phyloP scores from a whole-genome alignment of 2,329 filamentous ascomycete genomes.

The Fusarium stilboides region DNA sequence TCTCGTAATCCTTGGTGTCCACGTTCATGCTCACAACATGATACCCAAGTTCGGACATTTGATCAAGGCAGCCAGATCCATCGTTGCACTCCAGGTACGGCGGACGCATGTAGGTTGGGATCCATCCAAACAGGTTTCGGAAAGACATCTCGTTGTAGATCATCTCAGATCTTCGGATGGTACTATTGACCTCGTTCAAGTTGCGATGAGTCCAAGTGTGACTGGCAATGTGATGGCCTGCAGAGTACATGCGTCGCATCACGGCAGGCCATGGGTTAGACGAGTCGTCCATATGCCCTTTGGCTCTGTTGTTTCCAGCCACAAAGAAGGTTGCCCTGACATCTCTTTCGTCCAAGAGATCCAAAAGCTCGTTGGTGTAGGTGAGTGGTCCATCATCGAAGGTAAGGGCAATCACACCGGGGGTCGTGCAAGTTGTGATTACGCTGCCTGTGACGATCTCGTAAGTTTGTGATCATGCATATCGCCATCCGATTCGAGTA shows the following conservation, averaged over 20 bases:
- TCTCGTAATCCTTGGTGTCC: constrained; percentile 74
- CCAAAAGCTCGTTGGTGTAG: constrained; percentile 61
- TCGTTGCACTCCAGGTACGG: constrained; percentile 62
- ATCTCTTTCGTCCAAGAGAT: constrained; percentile 52
- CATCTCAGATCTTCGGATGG: constrained; percentile 58
- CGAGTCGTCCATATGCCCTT: constrained; percentile 59
- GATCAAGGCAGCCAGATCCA: constrained; percentile 57
- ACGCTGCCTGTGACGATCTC: constrained; percentile 46
- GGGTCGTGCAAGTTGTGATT: constrained; percentile 56
- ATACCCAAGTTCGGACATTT: constrained; percentile 63
- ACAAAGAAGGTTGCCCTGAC: constrained; percentile 61
- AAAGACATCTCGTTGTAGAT: constrained; percentile 63
- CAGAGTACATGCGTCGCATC: constrained; percentile 58
- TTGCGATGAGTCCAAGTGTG: constrained; percentile 65
- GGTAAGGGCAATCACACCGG: constrained; percentile 60
- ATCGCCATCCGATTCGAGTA: constrained; percentile 8
- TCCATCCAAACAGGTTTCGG: constrained; percentile 58
- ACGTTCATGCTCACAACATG: constrained; percentile 71
- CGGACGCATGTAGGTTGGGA: constrained; percentile 62
- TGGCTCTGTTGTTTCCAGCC: constrained; percentile 59
- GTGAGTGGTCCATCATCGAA: constrained; percentile 64
- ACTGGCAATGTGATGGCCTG: constrained; percentile 63
- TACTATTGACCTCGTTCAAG: constrained; percentile 56
- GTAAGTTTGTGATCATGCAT: constrained; percentile 39
- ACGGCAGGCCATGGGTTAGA: constrained; percentile 55